Evolutionary conservation across 2,329 filamentous ascomycete genomes (phyloP).

Genomic region (Coniochaeta hoffmannii): DNA sequence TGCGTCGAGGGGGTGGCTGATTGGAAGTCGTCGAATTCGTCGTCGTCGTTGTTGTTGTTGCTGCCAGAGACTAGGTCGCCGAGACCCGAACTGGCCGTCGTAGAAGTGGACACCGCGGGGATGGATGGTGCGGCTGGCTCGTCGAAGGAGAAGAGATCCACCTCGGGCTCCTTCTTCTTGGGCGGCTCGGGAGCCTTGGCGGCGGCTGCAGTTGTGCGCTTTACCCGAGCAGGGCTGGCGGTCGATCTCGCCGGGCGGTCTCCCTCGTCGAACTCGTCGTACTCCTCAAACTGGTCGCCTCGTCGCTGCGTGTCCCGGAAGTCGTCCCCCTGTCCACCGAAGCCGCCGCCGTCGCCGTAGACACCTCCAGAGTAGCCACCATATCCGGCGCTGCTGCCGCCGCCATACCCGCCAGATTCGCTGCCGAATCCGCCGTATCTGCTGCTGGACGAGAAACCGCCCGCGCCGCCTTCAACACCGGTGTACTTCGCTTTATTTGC

Average conservation of each 20-base stretch:
- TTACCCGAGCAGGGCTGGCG: constrained; percentile 42
- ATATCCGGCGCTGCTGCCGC: constrained; percentile 41
- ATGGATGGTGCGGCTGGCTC: constrained; percentile 54
- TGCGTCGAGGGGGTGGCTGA: constrained; percentile 61
- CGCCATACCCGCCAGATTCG: constrained; percentile 67
- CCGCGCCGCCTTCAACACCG: constrained; percentile 78
- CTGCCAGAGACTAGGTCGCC: constrained; percentile 43
- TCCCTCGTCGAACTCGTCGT: constrained; percentile 90
- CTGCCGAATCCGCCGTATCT: constrained; percentile 90
- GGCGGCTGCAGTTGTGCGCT: constrained; percentile 33
- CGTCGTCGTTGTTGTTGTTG: constrained; percentile 72
- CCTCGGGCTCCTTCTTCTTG: constrained; percentile 82
- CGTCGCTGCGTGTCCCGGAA: constrained; percentile 59
- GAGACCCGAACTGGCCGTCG: constrained; percentile 39
- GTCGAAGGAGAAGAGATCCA: constrained; percentile 90
- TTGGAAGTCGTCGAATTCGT: constrained; percentile 97
- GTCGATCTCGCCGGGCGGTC: constrained; percentile 29
- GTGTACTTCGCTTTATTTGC: constrained; percentile 90
- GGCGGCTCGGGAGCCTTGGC: constrained; percentile 54
- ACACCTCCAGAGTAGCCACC: constrained; percentile 64
- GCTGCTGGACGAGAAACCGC: constrained; percentile 46
- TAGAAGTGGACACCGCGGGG: constrained; percentile 32
- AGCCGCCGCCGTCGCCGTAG: constrained; percentile 93
- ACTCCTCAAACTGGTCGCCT: constrained; percentile 84
- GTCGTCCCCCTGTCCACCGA: constrained; percentile 69